A percentile compares a stretch with the other conserved stretches of the same genome.
Conservation (phyloP, 495 filamentous ascomycete genomes). For the Hypoxylon subgilvum region DNA sequence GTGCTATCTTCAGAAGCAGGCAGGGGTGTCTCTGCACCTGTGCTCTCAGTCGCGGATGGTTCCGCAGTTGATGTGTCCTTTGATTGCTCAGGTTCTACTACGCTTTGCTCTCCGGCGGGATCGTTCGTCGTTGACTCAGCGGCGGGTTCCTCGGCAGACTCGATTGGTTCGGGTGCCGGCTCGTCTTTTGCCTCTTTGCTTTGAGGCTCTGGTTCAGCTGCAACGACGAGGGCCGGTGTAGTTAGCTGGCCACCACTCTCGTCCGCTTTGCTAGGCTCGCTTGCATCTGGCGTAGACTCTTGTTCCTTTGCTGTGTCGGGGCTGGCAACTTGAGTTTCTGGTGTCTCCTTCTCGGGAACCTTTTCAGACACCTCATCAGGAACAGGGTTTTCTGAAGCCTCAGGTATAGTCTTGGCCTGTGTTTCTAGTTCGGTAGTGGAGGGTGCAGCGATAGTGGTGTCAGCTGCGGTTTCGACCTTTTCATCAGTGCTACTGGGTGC, state of each 20-base stretch:
- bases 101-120: background rate
- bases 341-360: background rate
- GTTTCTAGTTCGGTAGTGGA: background rate
- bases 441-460: background rate
- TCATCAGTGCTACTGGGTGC: background rate
- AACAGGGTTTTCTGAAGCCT: background rate
- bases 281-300: background rate
- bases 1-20: background rate
- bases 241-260: background rate
- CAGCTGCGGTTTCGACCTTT: background rate
- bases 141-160: background rate
- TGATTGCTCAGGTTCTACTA: background rate
- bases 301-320: background rate
- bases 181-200: slow-evolving; percentile 2
- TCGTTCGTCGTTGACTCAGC: too few species aligned
- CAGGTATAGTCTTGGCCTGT: background rate
- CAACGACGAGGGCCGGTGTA: background rate
- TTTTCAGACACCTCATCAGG: slow-evolving; percentile 3
- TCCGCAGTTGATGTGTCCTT: background rate
- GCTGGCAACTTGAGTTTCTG: background rate
- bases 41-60: background rate
- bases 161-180: background rate
- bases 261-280: background rate
- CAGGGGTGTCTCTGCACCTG: background rate
- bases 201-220: background rate